These are phyloP conservation scores for Graphium sp. DNA, from an alignment of 2,329 filamentous ascomycete genomes.

Conservation along the genomic window DNA sequence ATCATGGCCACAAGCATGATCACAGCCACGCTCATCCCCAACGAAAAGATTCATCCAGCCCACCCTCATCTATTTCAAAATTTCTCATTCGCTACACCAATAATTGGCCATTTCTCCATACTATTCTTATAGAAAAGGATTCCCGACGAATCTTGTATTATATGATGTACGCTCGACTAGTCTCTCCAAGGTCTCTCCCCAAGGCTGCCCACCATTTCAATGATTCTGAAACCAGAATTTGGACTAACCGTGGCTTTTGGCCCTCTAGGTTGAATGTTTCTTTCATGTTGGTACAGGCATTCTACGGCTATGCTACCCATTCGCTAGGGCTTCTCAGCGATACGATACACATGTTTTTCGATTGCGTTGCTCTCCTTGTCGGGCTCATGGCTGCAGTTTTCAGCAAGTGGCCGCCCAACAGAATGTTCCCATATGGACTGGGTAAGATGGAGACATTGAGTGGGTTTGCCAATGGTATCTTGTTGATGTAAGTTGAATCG, in stretches of 20 bases:
- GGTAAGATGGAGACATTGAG: constrained; percentile 94
- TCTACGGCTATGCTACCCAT: constrained; percentile 86
- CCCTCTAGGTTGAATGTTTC: constrained; percentile 62
- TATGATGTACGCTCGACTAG: constrained; percentile 50
- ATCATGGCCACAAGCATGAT: constrained; percentile 9
- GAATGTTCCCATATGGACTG: constrained; percentile 84
- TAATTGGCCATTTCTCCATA: constrained; percentile 62
- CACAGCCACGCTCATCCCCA: constrained; percentile 10
- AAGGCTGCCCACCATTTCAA: not conserved
- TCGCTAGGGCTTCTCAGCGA: constrained; percentile 91
- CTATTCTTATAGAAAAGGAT: constrained; percentile 79
- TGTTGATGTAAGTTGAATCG: constrained; percentile 52
- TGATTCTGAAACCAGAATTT: not conserved
- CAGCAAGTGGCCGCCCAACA: constrained; percentile 88
- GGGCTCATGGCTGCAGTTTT: constrained; percentile 85
- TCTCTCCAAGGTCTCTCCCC: not conserved
- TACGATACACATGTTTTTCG: constrained; percentile 99
- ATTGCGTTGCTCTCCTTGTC: constrained; percentile 82
- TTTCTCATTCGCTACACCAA: constrained; percentile 55
- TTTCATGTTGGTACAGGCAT: constrained; percentile 90
- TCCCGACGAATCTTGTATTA: constrained; percentile 95
- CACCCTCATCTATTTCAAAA: no score
- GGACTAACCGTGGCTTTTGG: no score
- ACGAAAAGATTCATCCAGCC: no score
- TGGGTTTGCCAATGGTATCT: constrained; percentile 90